Evolutionary conservation across 1,284 basidiomycete genomes (phyloP).

Genomic region (Cutaneotrichosporon cavernicola): DNA sequence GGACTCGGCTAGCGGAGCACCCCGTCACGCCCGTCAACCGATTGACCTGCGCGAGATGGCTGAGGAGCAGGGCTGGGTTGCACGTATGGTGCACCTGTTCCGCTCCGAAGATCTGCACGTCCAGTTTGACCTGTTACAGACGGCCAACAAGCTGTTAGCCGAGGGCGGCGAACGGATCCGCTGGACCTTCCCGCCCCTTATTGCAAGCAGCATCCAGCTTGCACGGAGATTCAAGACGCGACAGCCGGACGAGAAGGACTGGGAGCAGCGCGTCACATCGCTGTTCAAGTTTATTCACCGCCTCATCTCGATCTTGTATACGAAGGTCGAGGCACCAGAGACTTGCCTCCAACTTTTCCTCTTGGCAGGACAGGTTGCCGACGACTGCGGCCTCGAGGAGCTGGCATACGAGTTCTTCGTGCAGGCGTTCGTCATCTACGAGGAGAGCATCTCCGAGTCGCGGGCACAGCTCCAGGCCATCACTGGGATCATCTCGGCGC

Average conservation of each 20-base stretch:
- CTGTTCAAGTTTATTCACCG: slow-evolving; percentile 91
- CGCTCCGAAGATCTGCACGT: slow-evolving; percentile 74
- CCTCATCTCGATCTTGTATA: slow-evolving; percentile 82
- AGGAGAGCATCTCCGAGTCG: slow-evolving; percentile 89
- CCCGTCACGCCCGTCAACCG: slow-evolving; percentile 44
- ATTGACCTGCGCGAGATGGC: slow-evolving; percentile 83
- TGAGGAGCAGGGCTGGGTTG: slow-evolving; percentile 96
- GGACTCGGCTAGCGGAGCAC: slow-evolving; percentile 62
- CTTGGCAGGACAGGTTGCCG: slow-evolving; percentile 86
- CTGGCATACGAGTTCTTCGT: slow-evolving; percentile 94
- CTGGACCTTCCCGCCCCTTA: slow-evolving; percentile 89
- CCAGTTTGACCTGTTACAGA: slow-evolving; percentile 81
- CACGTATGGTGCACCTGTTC: slow-evolving; percentile 93
- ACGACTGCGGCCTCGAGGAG: slow-evolving; percentile 89
- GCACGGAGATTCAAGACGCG: slow-evolving; percentile 81
- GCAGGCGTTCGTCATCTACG: slow-evolving; percentile 91
- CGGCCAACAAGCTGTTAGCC: slow-evolving; percentile 79
- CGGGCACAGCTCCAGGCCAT: slow-evolving; percentile 90
- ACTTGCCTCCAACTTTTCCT: slow-evolving; percentile 88
- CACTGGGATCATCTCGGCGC: slow-evolving; percentile 81
- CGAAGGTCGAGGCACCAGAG: slow-evolving; percentile 83
- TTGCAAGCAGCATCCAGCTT: slow-evolving; percentile 83
- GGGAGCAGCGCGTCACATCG: slow-evolving; percentile 73
- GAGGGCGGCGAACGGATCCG: slow-evolving; percentile 89
- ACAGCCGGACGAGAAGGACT: slow-evolving; percentile 66